A percentile compares a stretch with the other conserved stretches of the same genome.
phyloP scores from a whole-genome alignment of 2,329 filamentous ascomycete species.

The Cordyceps pruinosa region DNA sequence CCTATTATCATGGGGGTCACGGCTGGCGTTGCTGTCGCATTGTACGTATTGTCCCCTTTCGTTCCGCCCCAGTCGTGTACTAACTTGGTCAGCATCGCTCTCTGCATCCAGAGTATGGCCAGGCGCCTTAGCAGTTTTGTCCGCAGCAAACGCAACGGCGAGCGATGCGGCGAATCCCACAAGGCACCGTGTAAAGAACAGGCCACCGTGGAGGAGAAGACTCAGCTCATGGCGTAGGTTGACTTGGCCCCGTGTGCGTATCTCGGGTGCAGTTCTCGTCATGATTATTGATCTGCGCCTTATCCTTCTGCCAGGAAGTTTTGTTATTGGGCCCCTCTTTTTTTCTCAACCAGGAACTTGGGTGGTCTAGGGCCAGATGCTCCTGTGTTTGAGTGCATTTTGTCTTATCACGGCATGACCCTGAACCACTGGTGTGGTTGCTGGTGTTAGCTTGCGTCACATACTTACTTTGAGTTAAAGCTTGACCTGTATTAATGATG shows the following conservation, averaged over 20 bases:
- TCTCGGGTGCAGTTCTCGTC: neutral
- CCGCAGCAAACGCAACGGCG: conserved; percentile 19
- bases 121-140: conserved; percentile 52
- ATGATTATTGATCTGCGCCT: neutral
- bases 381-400: neutral
- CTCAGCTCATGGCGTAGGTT: conserved; percentile 36
- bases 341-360: too few species aligned
- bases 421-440: neutral
- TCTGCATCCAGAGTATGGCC: conserved; percentile 56
- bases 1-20: conserved; percentile 63
- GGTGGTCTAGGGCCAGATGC: neutral
- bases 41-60: conserved; percentile 37
- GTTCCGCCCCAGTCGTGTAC: conserved; percentile 12
- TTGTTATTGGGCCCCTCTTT: neutral
- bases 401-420: neutral
- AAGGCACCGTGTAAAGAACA: conserved; percentile 33
- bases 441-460: neutral
- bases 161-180: conserved; percentile 22
- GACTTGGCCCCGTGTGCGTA: neutral
- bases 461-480: neutral
- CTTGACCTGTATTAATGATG: neutral
- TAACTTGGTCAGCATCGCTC: conserved; percentile 46
- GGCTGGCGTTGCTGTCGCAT: conserved; percentile 59
- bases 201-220: conserved; percentile 41
- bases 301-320: too few species aligned